A percentile compares a stretch with the other conserved stretches of the same genome.
phyloP scores from a whole-genome alignment of 177 flowering plant genomes.

The Telopea speciosissima region DNA sequence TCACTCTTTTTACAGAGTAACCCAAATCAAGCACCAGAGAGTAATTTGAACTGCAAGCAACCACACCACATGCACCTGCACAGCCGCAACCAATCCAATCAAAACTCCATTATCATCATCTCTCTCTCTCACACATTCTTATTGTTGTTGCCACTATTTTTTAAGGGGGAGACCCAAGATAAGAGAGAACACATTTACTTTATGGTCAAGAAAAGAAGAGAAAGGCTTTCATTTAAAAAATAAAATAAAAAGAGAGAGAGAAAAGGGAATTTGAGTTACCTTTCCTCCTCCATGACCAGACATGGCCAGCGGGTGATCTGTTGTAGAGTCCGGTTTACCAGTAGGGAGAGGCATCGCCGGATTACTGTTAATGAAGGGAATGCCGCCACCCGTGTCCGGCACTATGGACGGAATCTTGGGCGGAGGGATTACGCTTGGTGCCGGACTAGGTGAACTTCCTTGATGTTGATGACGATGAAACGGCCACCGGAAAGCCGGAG shows the following conservation, averaged over 20 bases:
- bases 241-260: background rate
- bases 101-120: constrained; percentile 7
- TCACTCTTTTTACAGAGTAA: constrained; percentile 25
- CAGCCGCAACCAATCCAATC: constrained; percentile 8
- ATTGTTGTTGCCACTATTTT: too few species aligned
- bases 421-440: constrained; percentile 34
- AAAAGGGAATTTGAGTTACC: constrained; percentile 26
- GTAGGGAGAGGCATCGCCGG: constrained; percentile 93
- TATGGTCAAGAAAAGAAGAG: background rate
- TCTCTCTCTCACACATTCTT: too few species aligned
- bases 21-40: constrained; percentile 18
- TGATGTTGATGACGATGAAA: constrained; percentile 35
- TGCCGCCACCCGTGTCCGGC: constrained; percentile 50
- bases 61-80: constrained; percentile 38
- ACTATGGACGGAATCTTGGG: constrained; percentile 23
- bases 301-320: constrained; percentile 59
- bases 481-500: constrained; percentile 63
- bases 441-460: constrained; percentile 25
- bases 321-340: constrained; percentile 77
- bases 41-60: constrained; percentile 24
- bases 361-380: constrained; percentile 77
- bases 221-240: too few species aligned
- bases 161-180: background rate
- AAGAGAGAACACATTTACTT: background rate
- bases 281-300: constrained; percentile 31